phyloP scores from a whole-genome alignment of 2,329 filamentous ascomycete species.

The Diaporthe eres region DNA sequence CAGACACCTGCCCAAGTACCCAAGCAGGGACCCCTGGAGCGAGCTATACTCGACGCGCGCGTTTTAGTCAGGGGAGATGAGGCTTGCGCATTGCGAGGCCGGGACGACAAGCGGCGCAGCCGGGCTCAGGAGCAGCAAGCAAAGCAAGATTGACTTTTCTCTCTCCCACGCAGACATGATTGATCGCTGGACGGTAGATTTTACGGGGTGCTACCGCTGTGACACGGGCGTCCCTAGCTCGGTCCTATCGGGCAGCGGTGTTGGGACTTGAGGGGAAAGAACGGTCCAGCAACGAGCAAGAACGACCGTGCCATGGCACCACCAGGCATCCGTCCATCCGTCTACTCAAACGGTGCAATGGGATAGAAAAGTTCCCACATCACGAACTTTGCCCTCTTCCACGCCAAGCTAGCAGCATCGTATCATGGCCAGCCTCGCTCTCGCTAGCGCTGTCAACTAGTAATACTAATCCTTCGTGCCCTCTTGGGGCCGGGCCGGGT shows the following conservation, averaged over 20 bases:
- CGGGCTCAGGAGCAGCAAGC: background rate
- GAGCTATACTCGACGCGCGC: constrained; percentile 25
- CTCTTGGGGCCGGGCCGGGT: background rate
- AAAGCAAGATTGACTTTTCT: constrained; percentile 12
- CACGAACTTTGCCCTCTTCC: constrained; percentile 22
- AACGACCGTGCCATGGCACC: background rate
- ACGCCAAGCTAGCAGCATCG: constrained; percentile 12
- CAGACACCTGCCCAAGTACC: background rate
- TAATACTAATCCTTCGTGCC: constrained; percentile 1
- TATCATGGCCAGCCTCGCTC: constrained; percentile 10
- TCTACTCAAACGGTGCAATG: background rate
- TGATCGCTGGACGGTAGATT: background rate
- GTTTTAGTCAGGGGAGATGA: constrained; percentile 28
- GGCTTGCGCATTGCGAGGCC: constrained; percentile 29
- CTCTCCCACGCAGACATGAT: background rate
- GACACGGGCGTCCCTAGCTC: constrained; percentile 9
- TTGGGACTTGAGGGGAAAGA: background rate
- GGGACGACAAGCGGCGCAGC: constrained; percentile 4
- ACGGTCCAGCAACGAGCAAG: background rate
- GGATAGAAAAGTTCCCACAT: background rate
- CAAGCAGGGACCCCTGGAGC: constrained; percentile 21
- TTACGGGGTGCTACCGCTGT: background rate
- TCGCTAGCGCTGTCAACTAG: constrained; percentile 31
- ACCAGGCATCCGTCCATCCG: background rate
- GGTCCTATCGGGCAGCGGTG: constrained; percentile 14